Percentiles rank a stretch among this genome's conserved stretches.
These are phyloP conservation scores for Cordyceps farinosa DNA, from an alignment of 2,329 filamentous ascomycete species.

Conservation along the genomic window DNA sequence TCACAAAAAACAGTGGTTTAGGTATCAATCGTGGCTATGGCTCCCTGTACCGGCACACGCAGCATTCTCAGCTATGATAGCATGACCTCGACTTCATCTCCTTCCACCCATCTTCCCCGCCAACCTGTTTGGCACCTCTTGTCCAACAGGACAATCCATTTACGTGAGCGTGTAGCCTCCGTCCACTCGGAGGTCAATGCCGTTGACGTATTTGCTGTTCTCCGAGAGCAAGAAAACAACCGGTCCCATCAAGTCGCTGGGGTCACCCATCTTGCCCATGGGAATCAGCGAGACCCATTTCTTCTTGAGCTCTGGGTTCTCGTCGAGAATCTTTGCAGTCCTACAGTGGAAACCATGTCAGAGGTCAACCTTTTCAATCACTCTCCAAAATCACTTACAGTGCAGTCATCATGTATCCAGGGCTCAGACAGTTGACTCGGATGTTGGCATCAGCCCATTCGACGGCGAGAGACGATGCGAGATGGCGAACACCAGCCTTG, in stretches of 20 bases:
- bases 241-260: slow-evolving; percentile 89
- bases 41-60: not conserved
- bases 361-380: not conserved
- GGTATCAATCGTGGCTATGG: not conserved
- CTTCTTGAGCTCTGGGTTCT: slow-evolving; percentile 83
- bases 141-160: not conserved
- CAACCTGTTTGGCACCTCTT: not conserved
- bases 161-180: slow-evolving; percentile 85
- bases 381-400: slow-evolving; percentile 55
- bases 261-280: slow-evolving; percentile 87
- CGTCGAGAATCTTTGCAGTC: slow-evolving; percentile 89
- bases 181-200: slow-evolving; percentile 77
- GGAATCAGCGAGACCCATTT: slow-evolving; percentile 93
- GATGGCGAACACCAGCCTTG: slow-evolving; percentile 86
- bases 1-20: not conserved
- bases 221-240: slow-evolving; percentile 84
- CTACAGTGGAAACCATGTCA: slow-evolving; percentile 40
- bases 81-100: not conserved
- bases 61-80: not conserved
- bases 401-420: slow-evolving; percentile 94
- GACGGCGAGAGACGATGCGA: slow-evolving; percentile 82
- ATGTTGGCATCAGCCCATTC: slow-evolving; percentile 90
- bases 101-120: not conserved
- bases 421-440: slow-evolving; percentile 90
- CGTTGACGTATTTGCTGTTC: slow-evolving; percentile 67